Percentiles rank a stretch among this genome's conserved stretches.
Conservation (phyloP, 2,329 filamentous ascomycete species). For the Penicillium olsonii region DNA sequence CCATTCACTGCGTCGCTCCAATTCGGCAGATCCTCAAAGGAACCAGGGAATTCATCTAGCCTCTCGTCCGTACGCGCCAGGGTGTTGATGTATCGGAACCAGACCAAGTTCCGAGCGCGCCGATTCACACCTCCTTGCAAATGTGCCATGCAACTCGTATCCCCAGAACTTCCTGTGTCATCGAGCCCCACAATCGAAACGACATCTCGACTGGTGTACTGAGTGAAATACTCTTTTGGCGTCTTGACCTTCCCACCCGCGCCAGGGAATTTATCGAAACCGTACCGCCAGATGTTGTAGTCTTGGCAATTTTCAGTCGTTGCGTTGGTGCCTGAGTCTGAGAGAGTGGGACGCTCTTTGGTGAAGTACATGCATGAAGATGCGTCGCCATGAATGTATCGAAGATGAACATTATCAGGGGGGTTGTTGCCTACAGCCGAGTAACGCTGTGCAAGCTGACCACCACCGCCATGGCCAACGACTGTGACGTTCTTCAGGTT, state of each 20-base stretch:
- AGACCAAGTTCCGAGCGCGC: slow-evolving; percentile 16
- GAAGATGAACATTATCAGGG: slow-evolving; percentile 15
- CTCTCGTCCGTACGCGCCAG: slow-evolving; percentile 17
- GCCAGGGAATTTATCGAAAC: slow-evolving; percentile 17
- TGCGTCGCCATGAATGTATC: slow-evolving; percentile 19
- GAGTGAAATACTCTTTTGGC: slow-evolving; percentile 15
- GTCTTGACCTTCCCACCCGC: slow-evolving; percentile 7
- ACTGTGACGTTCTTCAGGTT: slow-evolving; percentile 15
- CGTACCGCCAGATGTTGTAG: slow-evolving; percentile 16
- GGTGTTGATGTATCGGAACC: slow-evolving; percentile 17
- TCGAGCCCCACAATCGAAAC: slow-evolving; percentile 16
- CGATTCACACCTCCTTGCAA: slow-evolving; percentile 15
- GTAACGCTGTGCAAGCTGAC: slow-evolving; percentile 19
- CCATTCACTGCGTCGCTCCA: slow-evolving; percentile 14
- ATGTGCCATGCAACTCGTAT: slow-evolving; percentile 17
- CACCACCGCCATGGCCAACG: slow-evolving; percentile 18
- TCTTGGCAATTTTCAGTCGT: slow-evolving; percentile 3
- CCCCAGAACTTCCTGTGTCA: slow-evolving; percentile 13
- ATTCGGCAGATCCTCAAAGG: slow-evolving; percentile 12
- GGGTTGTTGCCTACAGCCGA: slow-evolving; percentile 12
- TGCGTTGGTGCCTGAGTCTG: background rate
- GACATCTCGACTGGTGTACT: slow-evolving; percentile 14
- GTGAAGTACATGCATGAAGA: slow-evolving; percentile 20
- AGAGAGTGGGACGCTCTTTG: slow-evolving; percentile 12
- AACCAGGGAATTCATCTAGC: slow-evolving; percentile 13